Conservation (phyloP, 306 rosid species). For the Pyrus bretschneideri region DNA sequence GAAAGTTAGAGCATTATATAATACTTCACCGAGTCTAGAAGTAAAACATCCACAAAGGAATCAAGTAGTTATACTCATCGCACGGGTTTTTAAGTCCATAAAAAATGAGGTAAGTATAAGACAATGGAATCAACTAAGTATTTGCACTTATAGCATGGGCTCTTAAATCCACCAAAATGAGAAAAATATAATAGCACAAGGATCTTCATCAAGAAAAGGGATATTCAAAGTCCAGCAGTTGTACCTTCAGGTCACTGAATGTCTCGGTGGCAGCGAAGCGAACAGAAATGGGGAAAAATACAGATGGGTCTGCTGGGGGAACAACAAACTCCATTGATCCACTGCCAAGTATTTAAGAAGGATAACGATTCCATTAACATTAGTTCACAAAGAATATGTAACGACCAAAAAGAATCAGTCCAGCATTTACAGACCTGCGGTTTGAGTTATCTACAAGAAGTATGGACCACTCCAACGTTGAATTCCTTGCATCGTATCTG, state of each 20-base stretch:
- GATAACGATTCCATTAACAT: not conserved
- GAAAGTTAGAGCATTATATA: not conserved
- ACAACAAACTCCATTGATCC: constrained; percentile 94
- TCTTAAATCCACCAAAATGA: not conserved
- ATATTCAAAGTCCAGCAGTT: not conserved
- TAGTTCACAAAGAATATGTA: not conserved
- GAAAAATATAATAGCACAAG: not conserved
- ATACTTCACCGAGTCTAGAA: not conserved
- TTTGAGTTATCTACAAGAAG: constrained; percentile 81
- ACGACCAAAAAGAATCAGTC: not conserved
- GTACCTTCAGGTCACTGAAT: constrained; percentile 88
- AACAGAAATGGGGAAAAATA: constrained; percentile 84
- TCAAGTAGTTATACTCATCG: not conserved
- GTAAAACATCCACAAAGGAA: not conserved
- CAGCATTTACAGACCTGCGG: constrained; percentile 57
- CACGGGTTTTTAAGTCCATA: not conserved
- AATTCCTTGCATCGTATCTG: constrained; percentile 89
- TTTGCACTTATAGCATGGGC: not conserved
- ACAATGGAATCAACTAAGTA: not conserved
- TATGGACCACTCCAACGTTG: constrained; percentile 84
- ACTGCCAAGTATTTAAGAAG: constrained; percentile 37
- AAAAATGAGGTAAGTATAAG: not conserved
- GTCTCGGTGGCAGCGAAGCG: constrained; percentile 68
- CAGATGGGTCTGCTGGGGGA: constrained; percentile 77
- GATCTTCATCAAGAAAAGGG: not conserved